Conservation (phyloP, 805 yeast species). For the Tetrapisispora iriomotensis region DNA sequence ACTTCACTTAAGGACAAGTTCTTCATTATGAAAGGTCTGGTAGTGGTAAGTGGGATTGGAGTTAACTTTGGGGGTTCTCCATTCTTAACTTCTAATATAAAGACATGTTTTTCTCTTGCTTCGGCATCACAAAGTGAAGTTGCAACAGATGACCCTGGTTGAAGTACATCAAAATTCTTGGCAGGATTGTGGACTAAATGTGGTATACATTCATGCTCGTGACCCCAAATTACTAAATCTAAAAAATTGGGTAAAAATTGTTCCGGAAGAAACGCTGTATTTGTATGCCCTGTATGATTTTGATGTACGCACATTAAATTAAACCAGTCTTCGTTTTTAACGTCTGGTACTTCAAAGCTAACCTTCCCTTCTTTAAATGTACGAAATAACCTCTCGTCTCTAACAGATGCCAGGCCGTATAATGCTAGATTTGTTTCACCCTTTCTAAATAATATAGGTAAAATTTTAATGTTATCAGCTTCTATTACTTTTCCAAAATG, state of each 20-base stretch:
- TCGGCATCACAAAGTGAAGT: constrained; percentile 86
- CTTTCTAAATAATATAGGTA: constrained; percentile 74
- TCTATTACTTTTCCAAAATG: constrained; percentile 80
- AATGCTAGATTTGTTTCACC: constrained; percentile 75
- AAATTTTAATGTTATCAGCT: constrained; percentile 60
- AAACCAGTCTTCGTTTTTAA: constrained; percentile 60
- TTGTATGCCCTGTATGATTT: constrained; percentile 74
- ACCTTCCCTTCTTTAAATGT: constrained; percentile 76
- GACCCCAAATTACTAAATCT: constrained; percentile 91
- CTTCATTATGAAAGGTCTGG: constrained; percentile 73
- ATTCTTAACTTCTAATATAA: constrained; percentile 54
- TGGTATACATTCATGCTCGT: constrained; percentile 89
- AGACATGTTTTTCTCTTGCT: constrained; percentile 62
- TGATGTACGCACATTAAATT: constrained; percentile 84
- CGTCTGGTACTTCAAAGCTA: constrained; percentile 61
- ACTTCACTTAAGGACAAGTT: constrained; percentile 46
- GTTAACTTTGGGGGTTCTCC: constrained; percentile 49
- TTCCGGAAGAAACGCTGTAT: constrained; percentile 79
- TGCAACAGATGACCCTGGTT: constrained; percentile 91
- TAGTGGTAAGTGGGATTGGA: constrained; percentile 38
- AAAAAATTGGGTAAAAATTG: constrained; percentile 69
- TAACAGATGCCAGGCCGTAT: constrained; percentile 78
- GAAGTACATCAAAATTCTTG: constrained; percentile 67
- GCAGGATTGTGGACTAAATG: constrained; percentile 45
- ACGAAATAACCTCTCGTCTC: constrained; percentile 81